Conservation (phyloP, 495 filamentous ascomycete species). For the Trichoderma gamsii region DNA sequence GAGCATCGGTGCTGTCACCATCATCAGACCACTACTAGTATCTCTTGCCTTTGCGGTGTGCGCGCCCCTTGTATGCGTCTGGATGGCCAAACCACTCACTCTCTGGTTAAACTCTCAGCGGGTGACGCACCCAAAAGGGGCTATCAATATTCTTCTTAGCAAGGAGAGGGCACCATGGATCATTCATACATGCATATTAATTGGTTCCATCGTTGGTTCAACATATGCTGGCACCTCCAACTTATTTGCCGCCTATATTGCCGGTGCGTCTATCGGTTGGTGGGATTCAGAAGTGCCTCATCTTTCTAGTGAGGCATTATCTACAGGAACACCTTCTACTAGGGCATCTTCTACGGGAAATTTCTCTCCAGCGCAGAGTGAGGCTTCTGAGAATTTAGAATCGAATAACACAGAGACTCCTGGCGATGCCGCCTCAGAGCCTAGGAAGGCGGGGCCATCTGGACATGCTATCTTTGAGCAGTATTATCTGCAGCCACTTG, state of each 20-base stretch:
- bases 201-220: conserved; percentile 51
- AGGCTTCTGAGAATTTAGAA: neutral
- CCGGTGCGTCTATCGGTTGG: conserved; percentile 49
- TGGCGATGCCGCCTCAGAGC: neutral
- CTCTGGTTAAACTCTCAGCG: conserved; percentile 13
- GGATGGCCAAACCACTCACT: conserved; percentile 37
- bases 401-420: neutral
- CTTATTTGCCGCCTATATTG: conserved; percentile 62
- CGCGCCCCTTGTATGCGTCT: conserved; percentile 41
- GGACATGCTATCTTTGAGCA: conserved; percentile 23
- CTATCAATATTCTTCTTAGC: conserved; percentile 8
- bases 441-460: neutral
- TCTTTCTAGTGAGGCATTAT: neutral
- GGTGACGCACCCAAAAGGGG: conserved; percentile 9
- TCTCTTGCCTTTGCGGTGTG: conserved; percentile 50
- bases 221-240: conserved; percentile 59
- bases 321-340: neutral
- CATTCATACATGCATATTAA: conserved; percentile 41
- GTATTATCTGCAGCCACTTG: conserved; percentile 49
- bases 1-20: conserved; percentile 36
- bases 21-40: conserved; percentile 55
- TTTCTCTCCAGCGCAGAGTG: neutral
- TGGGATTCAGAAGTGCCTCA: conserved; percentile 18
- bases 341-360: neutral
- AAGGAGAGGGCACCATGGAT: conserved; percentile 33